Base-by-base conservation (phyloP, 306 rosid species). In the Astragalus glycyphyllos region DNA sequence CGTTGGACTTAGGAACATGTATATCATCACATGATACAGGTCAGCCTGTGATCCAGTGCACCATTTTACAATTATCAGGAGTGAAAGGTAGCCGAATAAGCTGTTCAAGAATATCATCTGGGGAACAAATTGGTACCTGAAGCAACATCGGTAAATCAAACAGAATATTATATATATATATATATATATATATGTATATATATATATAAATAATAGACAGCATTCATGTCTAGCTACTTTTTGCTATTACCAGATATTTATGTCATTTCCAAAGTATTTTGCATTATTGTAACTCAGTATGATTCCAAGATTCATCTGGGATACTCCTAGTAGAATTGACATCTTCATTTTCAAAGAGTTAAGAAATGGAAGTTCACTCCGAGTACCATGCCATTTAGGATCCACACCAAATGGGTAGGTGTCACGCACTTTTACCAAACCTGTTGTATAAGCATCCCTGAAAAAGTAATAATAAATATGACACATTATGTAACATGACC, bases 301-400 rank as follows among this genome's bases (percentile, higher is more conserved):
- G 66, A 94, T 89, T 81, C 97, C 98, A 51, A 94, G 98, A 81
- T 94, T 94, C 98, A 94, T 94, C 71, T 94, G 98, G 50, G 89
- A 87, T 71, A 94, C 97, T 55, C 98, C 97, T 14, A 94, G 20
- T 75, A 90, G 84, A 85, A 94, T 90, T 61, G 98, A 94, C 98
- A 94, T 84, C 80, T 94, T 94, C 98, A 94, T 94, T 80, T 94
- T 94, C 89, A 94, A 74, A 11, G 98, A 90, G 86, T 94, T 94
- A 15, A 94, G 97, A 80, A 89, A 94, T 67, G 98, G 98, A 59
- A 94, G 90, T 83, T 94, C 98, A 75, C 87, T 90, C 59, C 96
- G 92, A 65, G 84, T 70, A 31, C 98, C 97, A 69, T 94, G 98
- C 96, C 98, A 94, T 74, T 80, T 88, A 58, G 98, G 98, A 80